A percentile compares a stretch with the other conserved stretches of the same genome.
These are phyloP conservation scores for Aspergillus terreus DNA, from an alignment of 2,329 filamentous ascomycete genomes.

Conservation along the genomic window DNA sequence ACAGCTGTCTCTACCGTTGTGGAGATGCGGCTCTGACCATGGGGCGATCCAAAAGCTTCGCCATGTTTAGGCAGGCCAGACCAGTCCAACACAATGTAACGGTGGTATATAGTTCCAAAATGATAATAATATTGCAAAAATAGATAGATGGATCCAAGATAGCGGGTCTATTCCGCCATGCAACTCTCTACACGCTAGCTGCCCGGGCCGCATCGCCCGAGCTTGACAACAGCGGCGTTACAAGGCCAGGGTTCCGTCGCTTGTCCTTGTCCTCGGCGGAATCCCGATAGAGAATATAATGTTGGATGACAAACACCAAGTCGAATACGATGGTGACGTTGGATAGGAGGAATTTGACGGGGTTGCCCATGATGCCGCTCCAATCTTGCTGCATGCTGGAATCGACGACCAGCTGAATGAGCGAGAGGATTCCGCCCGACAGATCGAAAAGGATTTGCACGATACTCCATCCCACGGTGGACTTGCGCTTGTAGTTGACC, in stretches of 20 bases:
- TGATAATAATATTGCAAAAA: background rate
- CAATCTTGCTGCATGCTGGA: constrained; percentile 81
- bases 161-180: background rate
- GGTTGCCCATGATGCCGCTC: constrained; percentile 87
- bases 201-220: constrained; percentile 10
- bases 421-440: constrained; percentile 73
- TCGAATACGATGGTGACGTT: constrained; percentile 87
- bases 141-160: background rate
- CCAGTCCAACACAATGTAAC: no score
- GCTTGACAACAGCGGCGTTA: constrained; percentile 28
- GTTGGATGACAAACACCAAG: constrained; percentile 78
- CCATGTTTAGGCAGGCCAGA: background rate
- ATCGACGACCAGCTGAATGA: constrained; percentile 79
- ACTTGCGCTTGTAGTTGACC: constrained; percentile 78
- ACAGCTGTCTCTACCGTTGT: no score
- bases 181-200: constrained; percentile 3
- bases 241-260: constrained; percentile 14
- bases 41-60: background rate
- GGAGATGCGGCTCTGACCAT: no score
- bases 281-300: constrained; percentile 71
- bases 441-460: constrained; percentile 80
- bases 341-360: constrained; percentile 81
- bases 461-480: constrained; percentile 86
- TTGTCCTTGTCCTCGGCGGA: constrained; percentile 19
- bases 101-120: background rate